These are phyloP conservation scores for Saccharomycopsis amapae DNA, from an alignment of 805 yeast genomes.

Conservation along the genomic window DNA sequence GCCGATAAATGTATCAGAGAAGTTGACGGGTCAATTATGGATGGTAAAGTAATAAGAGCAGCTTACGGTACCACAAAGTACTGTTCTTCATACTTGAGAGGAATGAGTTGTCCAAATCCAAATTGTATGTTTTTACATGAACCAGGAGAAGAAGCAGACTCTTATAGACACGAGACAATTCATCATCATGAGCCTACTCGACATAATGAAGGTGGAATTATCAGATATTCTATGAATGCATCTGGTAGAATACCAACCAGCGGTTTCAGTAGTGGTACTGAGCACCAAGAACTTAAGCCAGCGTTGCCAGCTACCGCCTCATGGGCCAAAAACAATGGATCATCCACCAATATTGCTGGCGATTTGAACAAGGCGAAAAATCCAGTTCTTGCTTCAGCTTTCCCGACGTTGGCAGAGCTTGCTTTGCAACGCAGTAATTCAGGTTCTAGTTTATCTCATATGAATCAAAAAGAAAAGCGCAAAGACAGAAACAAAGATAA, in stretches of 20 bases:
- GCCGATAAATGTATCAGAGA: slow-evolving; percentile 90
- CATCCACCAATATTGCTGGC: slow-evolving; percentile 27
- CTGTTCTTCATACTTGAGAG: slow-evolving; percentile 91
- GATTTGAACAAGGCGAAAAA: slow-evolving; percentile 21
- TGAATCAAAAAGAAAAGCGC: slow-evolving; percentile 25
- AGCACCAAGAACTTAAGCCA: slow-evolving; percentile 25
- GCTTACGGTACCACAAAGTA: slow-evolving; percentile 98
- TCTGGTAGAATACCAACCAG: not conserved
- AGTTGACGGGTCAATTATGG: slow-evolving; percentile 85
- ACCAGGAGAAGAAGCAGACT: slow-evolving; percentile 98
- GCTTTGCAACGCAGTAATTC: slow-evolving; percentile 32
- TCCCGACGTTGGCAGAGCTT: slow-evolving; percentile 51
- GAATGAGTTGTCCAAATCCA: slow-evolving; percentile 95
- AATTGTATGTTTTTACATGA: slow-evolving; percentile 98
- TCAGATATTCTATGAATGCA: slow-evolving; percentile 31
- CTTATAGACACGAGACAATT: slow-evolving; percentile 73
- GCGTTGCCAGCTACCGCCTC: slow-evolving; percentile 67
- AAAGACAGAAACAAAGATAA: slow-evolving; percentile 27
- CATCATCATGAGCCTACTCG: slow-evolving; percentile 57
- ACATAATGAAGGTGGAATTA: slow-evolving; percentile 23
- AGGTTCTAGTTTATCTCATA: slow-evolving; percentile 21
- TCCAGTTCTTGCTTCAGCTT: slow-evolving; percentile 38
- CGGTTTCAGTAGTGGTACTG: not conserved
- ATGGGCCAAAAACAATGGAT: slow-evolving; percentile 41
- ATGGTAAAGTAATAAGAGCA: slow-evolving; percentile 83